These are phyloP conservation scores for Tylopilus sp. DNA, from an alignment of 1,284 basidiomycete species.

Conservation along the genomic window DNA sequence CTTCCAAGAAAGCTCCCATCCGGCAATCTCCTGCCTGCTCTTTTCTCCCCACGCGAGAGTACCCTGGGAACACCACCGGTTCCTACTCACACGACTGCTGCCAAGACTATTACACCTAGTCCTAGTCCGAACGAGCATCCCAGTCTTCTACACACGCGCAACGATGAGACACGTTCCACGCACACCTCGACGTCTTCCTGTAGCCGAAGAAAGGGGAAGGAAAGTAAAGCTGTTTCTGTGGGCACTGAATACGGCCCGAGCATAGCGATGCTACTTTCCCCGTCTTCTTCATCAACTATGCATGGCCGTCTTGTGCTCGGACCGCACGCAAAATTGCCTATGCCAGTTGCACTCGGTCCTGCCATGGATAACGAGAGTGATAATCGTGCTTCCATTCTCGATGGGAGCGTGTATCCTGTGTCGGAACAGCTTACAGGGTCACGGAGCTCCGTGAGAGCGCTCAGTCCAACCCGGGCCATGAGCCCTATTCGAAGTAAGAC, in stretches of 20 bases:
- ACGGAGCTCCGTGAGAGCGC: constrained; percentile 28
- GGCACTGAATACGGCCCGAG: constrained; percentile 7
- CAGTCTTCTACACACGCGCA: not conserved
- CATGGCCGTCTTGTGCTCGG: not conserved
- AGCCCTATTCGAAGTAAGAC: constrained; percentile 33
- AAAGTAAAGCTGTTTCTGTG: constrained; percentile 2
- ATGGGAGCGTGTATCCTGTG: not conserved
- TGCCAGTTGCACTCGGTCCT: not conserved
- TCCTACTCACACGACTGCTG: constrained; percentile 13
- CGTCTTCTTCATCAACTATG: constrained; percentile 19
- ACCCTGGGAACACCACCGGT: not conserved
- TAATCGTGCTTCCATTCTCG: not conserved
- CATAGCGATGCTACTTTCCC: constrained; percentile 28
- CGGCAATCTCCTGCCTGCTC: constrained; percentile 10
- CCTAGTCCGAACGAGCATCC: not conserved
- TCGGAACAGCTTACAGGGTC: constrained; percentile 8
- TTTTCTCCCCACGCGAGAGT: constrained; percentile 14
- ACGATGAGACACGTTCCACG: not conserved
- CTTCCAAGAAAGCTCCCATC: constrained; percentile 19
- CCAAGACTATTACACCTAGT: constrained; percentile 10
- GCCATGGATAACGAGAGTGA: not conserved
- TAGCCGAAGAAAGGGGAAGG: constrained; percentile 20
- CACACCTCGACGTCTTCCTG: constrained; percentile 5
- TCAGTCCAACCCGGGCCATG: constrained; percentile 30
- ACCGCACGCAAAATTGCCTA: constrained; percentile 4